Percentiles rank a stretch among this genome's conserved stretches.
phyloP scores from a whole-genome alignment of 345 rosid genomes.

The Syzygium jambos region DNA sequence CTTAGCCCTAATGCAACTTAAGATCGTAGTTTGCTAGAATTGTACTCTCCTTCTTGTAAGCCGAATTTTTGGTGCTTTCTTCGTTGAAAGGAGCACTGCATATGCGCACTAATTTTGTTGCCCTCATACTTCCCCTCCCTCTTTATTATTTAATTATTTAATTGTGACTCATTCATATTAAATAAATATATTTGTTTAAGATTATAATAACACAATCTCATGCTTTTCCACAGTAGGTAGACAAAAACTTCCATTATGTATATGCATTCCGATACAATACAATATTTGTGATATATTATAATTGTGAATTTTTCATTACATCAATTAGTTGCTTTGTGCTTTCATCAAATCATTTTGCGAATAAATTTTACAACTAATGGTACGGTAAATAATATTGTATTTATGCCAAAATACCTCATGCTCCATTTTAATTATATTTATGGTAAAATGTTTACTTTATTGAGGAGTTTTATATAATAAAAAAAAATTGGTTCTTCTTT shows the following conservation, averaged over 20 bases:
- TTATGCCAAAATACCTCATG: neutral
- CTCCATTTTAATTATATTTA: neutral
- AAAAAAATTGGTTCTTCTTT: neutral
- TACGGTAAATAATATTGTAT: neutral
- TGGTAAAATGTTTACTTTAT: neutral
- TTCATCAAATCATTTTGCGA: neutral
- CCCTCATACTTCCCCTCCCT: neutral
- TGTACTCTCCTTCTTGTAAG: neutral
- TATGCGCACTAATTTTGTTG: neutral
- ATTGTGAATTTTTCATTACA: neutral
- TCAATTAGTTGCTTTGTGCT: neutral
- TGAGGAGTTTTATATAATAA: neutral
- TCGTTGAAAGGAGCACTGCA: neutral
- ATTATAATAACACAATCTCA: neutral
- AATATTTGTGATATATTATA: neutral
- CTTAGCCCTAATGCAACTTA: neutral
- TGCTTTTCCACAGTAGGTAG: neutral
- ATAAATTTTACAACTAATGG: neutral
- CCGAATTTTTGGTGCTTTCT: neutral
- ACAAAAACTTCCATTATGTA: neutral
- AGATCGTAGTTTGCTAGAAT: neutral
- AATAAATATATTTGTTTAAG: neutral
- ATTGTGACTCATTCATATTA: neutral
- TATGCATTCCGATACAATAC: neutral
- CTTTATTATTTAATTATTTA: neutral